Percentiles rank a stretch among this genome's conserved stretches.
Evolutionary conservation across 352 stramenopile species (phyloP).

Genomic region (Phytophthora ohioensis): DNA sequence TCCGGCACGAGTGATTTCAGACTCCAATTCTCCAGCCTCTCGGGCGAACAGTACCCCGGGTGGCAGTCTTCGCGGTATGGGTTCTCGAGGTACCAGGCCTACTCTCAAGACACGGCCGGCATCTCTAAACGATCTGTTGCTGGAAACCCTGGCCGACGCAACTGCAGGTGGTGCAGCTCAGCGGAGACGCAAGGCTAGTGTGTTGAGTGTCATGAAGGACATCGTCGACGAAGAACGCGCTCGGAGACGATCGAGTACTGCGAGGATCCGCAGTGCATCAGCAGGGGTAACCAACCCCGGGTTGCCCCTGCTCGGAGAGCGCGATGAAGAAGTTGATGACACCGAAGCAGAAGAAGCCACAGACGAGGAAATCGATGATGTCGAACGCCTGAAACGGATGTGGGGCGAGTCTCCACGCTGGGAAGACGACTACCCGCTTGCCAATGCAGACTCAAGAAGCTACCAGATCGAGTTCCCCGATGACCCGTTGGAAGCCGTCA

Average conservation of each 20-base stretch:
- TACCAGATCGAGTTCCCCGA: constrained; percentile 57
- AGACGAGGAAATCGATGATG: constrained; percentile 18
- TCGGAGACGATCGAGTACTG: constrained; percentile 34
- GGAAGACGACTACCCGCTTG: constrained; percentile 52
- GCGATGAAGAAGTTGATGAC: constrained; percentile 18
- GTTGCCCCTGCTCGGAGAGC: constrained; percentile 30
- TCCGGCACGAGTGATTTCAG: constrained; percentile 39
- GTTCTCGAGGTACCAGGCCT: constrained; percentile 17
- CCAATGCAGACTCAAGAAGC: constrained; percentile 52
- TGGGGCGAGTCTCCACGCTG: constrained; percentile 28
- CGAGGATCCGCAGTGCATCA: constrained; percentile 26
- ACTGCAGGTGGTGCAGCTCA: constrained; percentile 31
- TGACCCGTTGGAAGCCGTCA: constrained; percentile 36
- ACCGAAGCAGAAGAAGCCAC: constrained; percentile 10
- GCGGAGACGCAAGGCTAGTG: constrained; percentile 37
- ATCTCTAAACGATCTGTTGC: constrained; percentile 43
- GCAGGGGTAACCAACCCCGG: constrained; percentile 2
- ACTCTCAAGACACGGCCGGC: constrained; percentile 36
- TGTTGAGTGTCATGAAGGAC: constrained; percentile 58
- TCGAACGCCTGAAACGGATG: constrained; percentile 29
- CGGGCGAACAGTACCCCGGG: constrained; percentile 28
- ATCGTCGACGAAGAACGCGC: constrained; percentile 50
- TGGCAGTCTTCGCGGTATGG: constrained; percentile 27
- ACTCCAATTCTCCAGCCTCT: constrained; percentile 16
- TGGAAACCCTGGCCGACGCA: constrained; percentile 44